Evolutionary conservation across 1,139 yeast genomes (phyloP).

Genomic region (Yamadazyma jaroonii): DNA sequence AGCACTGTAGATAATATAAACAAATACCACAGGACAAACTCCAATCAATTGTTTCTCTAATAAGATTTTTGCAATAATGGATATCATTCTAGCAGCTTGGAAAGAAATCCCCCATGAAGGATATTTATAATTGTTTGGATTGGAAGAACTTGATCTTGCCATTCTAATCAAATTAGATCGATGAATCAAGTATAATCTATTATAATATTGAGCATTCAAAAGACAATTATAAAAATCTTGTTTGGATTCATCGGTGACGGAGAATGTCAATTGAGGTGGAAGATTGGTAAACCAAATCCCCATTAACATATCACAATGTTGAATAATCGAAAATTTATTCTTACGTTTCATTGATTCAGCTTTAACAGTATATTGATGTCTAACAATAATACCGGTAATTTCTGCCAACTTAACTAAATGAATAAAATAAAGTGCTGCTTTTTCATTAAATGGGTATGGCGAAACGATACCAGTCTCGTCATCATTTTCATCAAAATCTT

Average conservation of each 20-base stretch:
- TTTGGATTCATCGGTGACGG: slow-evolving; percentile 52
- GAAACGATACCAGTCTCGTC: slow-evolving; percentile 40
- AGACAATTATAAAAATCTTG: slow-evolving; percentile 59
- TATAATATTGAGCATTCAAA: slow-evolving; percentile 70
- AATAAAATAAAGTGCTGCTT: slow-evolving; percentile 56
- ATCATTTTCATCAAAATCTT: slow-evolving; percentile 63
- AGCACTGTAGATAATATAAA: slow-evolving; percentile 65
- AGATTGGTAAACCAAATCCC: slow-evolving; percentile 74
- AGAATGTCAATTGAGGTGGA: slow-evolving; percentile 64
- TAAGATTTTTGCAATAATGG: slow-evolving; percentile 61
- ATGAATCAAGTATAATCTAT: slow-evolving; percentile 68
- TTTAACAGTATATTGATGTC: slow-evolving; percentile 70
- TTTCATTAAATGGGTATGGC: slow-evolving; percentile 46
- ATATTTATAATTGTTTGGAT: slow-evolving; percentile 52
- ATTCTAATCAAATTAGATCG: slow-evolving; percentile 62
- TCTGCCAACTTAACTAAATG: slow-evolving; percentile 69
- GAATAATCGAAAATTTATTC: slow-evolving; percentile 54
- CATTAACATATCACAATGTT: slow-evolving; percentile 77
- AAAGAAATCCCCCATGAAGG: slow-evolving; percentile 86
- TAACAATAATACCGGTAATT: slow-evolving; percentile 68
- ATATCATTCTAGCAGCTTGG: slow-evolving; percentile 81
- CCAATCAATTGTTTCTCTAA: slow-evolving; percentile 50
- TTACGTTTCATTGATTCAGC: slow-evolving; percentile 53
- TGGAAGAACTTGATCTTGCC: slow-evolving; percentile 42
- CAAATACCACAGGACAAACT: slow-evolving; percentile 55